Evolutionary conservation across 441 rosid species (phyloP).

Genomic region (Cnidoscolus chayamansa): DNA sequence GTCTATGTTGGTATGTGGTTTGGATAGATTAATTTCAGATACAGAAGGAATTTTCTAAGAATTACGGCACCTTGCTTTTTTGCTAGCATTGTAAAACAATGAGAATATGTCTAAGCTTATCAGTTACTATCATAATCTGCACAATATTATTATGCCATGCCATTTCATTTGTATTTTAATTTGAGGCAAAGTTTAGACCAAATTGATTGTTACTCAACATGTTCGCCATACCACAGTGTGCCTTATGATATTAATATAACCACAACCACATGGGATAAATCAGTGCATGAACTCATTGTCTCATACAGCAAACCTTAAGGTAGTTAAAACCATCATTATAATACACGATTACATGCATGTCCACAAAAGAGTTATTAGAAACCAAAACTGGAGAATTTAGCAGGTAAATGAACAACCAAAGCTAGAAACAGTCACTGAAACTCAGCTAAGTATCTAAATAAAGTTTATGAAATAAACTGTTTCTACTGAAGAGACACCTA

Average conservation of each 20-base stretch:
- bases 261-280: neutral
- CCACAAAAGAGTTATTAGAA: neutral
- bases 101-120: too few relatives aligned
- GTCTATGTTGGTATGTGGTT: neutral
- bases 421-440: constrained; percentile 1
- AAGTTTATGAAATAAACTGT: neutral
- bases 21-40: neutral
- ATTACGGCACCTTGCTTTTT: neutral
- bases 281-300: neutral
- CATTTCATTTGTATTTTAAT: neutral
- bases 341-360: neutral
- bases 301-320: neutral
- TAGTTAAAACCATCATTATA: neutral
- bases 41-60: neutral
- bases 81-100: too few relatives aligned
- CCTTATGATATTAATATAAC: neutral
- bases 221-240: neutral
- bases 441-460: neutral
- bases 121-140: too few relatives aligned
- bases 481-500: constrained; percentile 27
- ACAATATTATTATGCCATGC: neutral
- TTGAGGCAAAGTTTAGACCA: neutral
- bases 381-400: neutral
- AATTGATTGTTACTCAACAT: neutral
- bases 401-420: neutral